Conservation (phyloP, 2,329 filamentous ascomycete genomes). For the Fusarium decemcellulare region DNA sequence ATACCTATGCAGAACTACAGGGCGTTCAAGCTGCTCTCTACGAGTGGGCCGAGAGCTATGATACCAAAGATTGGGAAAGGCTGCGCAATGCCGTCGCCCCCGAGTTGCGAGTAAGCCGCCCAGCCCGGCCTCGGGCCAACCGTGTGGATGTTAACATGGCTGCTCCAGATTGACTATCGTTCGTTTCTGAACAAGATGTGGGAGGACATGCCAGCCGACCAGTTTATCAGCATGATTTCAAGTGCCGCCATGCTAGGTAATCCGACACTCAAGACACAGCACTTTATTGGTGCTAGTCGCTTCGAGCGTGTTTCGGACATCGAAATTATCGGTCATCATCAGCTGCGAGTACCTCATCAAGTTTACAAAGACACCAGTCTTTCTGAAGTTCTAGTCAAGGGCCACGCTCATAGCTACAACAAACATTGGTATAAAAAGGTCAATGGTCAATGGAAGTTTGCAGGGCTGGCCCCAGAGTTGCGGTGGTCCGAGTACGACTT, state of each 20-base stretch:
- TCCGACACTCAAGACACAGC: background rate
- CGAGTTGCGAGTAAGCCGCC: background rate
- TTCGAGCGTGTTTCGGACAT: background rate
- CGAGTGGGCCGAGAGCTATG: constrained; percentile 15
- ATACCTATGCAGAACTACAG: background rate
- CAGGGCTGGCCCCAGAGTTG: background rate
- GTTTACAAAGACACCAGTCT: background rate
- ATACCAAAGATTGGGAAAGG: constrained; percentile 18
- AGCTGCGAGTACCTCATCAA: background rate
- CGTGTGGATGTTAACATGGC: background rate
- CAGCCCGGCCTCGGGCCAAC: background rate
- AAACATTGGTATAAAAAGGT: constrained; percentile 7
- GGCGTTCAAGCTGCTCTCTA: background rate
- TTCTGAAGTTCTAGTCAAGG: background rate
- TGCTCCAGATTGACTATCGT: background rate
- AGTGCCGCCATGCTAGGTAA: background rate
- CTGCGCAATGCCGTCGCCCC: background rate
- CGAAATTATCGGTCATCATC: background rate
- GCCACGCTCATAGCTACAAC: constrained; percentile 5
- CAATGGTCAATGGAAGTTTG: background rate
- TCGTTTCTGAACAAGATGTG: background rate
- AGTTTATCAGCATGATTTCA: background rate
- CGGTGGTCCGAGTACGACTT: constrained; percentile 2
- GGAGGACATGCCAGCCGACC: background rate
- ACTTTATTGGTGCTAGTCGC: background rate